phyloP scores from a whole-genome alignment of 345 rosid genomes.

The Aethionema arabicum region DNA sequence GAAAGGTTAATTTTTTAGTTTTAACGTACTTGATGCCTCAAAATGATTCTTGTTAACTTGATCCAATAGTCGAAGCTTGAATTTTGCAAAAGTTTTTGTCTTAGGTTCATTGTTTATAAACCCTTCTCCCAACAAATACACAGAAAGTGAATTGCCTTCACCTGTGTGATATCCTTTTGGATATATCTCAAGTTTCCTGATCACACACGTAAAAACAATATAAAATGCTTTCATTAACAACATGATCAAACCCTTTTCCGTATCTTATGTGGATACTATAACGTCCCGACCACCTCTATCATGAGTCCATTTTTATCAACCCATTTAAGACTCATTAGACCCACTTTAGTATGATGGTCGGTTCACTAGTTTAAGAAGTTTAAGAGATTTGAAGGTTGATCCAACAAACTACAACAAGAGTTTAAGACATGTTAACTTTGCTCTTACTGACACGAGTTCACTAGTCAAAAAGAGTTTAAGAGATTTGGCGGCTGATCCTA shows the following conservation, averaged over 20 bases:
- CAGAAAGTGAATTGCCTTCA: slow-evolving; percentile 27
- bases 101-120: slow-evolving; percentile 18
- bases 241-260: neutral
- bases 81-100: neutral
- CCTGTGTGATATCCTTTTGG: slow-evolving; percentile 9
- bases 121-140: slow-evolving; percentile 19
- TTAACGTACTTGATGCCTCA: slow-evolving; percentile 9
- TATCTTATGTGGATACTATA: no score
- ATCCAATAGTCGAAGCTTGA: slow-evolving; percentile 25
- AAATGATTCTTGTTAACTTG: slow-evolving; percentile 13
- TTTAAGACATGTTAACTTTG: no score
- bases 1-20: neutral
- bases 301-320: no score
- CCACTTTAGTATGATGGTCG: no score
- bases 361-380: no score
- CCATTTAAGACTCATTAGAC: no score
- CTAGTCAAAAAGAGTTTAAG: no score
- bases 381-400: no score
- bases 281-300: no score
- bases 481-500: no score
- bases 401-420: no score
- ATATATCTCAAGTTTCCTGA: slow-evolving; percentile 28
- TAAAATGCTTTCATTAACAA: slow-evolving; percentile 1
- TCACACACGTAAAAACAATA: slow-evolving; percentile 4
- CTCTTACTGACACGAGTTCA: no score